Evolutionary conservation across 2,329 filamentous ascomycete genomes (phyloP).

Genomic region (Aureobasidium sp.): DNA sequence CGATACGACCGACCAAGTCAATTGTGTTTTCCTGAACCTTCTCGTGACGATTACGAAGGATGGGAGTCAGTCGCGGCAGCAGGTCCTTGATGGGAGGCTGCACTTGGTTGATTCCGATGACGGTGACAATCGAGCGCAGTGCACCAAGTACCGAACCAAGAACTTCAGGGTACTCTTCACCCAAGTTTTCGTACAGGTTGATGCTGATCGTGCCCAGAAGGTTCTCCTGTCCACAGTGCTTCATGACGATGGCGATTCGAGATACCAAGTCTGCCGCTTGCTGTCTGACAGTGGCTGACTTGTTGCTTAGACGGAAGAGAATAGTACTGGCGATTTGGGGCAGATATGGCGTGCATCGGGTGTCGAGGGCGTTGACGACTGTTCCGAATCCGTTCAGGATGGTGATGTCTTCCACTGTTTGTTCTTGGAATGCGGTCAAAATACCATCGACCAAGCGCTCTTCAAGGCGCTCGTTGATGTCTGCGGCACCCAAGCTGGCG

Average conservation of each 20-base stretch:
- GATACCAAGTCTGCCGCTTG: constrained; percentile 95
- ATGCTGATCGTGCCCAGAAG: constrained; percentile 92
- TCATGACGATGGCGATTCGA: constrained; percentile 97
- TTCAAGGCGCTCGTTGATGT: constrained; percentile 86
- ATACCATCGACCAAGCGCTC: constrained; percentile 93
- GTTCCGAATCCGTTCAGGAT: constrained; percentile 98
- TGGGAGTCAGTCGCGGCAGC: constrained; percentile 90
- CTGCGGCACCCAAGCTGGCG: constrained; percentile 83
- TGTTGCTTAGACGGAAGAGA: constrained; percentile 94
- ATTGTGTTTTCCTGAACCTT: constrained; percentile 99
- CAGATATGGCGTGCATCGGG: constrained; percentile 89
- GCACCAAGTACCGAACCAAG: constrained; percentile 93
- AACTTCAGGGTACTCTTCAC: constrained; percentile 97
- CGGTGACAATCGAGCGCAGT: constrained; percentile 89
- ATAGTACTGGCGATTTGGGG: constrained; percentile 97
- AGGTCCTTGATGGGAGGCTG: constrained; percentile 96
- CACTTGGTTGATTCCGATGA: constrained; percentile 97
- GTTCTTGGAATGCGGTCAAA: constrained; percentile 92
- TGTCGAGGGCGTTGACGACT: constrained; percentile 89
- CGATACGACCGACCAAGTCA: constrained; percentile 93
- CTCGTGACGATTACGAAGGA: constrained; percentile 94
- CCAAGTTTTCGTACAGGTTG: constrained; percentile 94
- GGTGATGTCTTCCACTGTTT: constrained; percentile 90
- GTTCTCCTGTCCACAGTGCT: constrained; percentile 92
- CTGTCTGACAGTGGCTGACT: constrained; percentile 90